Evolutionary conservation across 148 eudicot species (phyloP), one percentile per base, ranked within the genome.

Genomic region (Nepenthes gracilis): DNA sequence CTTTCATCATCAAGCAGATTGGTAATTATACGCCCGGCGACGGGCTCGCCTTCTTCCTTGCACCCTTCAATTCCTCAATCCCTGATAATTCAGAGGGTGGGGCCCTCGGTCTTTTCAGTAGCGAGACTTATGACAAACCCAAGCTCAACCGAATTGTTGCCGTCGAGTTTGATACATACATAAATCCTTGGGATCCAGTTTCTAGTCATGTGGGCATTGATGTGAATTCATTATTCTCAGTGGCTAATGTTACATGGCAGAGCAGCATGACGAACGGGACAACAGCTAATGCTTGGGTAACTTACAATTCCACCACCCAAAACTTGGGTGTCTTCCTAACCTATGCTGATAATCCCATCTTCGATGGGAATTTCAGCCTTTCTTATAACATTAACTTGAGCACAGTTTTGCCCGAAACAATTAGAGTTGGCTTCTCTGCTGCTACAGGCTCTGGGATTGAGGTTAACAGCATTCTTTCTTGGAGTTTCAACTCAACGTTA

Each of bases 141-240:
- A 12, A 23, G 8, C 32, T 51, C 1, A 65, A 75, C 34, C 63
- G 38, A 5, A 57, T 77, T 45, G 75, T 81, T 58, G 77, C 77
- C 4, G 75, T 81, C 33, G 85, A 81, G 70, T 81, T 81, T 35
- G 85, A 78, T 54, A 70, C 66, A 7, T 75, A 23, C 54, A 1
- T 15, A 10, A 74, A 81, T 61, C 0, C 0, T 6, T 81, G 63
- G 71, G 82, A 81, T 67, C 82, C 80, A 14, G 52, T 51, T 9
- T 6, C 50, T 49, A 65, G 75, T 69, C 85, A 81, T 61, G 69
- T 81, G 2, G 82, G 85, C 1, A 78, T 81, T n/a, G 57, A 73
- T 58, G 67, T 75, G 23, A 81, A 78, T 47, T 81, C 82, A 3
- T 70, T 75, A 36, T 57, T 38, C 6, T 78, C 85, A 1, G 58